These are phyloP conservation scores for Amanita rimosa DNA, from an alignment of 768 basidiomycete genomes.

Conservation along the genomic window DNA sequence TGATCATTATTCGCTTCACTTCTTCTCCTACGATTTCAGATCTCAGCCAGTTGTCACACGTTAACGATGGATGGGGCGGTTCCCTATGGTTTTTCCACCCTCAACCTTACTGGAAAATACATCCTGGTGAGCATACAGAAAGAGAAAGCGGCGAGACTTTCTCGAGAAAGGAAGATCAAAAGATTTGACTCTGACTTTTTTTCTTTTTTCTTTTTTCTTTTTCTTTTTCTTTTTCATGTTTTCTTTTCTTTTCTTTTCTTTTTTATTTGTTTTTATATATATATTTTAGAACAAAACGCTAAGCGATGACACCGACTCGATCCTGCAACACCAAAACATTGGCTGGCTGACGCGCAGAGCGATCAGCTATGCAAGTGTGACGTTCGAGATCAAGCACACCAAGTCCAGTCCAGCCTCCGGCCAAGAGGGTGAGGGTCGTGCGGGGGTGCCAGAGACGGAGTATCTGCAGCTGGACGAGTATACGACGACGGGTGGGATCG, in stretches of 20 bases:
- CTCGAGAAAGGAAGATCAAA: too few species aligned
- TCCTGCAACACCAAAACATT: slow-evolving; percentile 62
- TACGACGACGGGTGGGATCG: slow-evolving; percentile 48
- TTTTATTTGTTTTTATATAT: too few species aligned
- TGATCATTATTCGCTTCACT: too few species aligned
- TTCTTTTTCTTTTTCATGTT: too few species aligned
- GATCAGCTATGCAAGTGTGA: slow-evolving; percentile 46
- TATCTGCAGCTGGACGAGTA: slow-evolving; percentile 55
- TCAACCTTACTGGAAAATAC: neutral
- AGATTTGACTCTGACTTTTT: too few species aligned
- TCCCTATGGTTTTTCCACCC: slow-evolving; percentile 3
- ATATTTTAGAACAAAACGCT: slow-evolving; percentile 50
- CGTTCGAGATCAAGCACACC: slow-evolving; percentile 51
- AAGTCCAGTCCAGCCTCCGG: too few species aligned
- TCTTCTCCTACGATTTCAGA: too few species aligned
- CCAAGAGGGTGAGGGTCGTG: too few species aligned
- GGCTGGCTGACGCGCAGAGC: slow-evolving; percentile 60
- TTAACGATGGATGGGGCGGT: neutral
- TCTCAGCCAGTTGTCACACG: neutral
- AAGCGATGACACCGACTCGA: slow-evolving; percentile 48
- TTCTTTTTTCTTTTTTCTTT: too few species aligned
- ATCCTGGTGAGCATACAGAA: neutral
- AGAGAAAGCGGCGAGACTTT: too few species aligned
- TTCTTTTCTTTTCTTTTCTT: too few species aligned
- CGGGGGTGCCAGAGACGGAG: too few species aligned